These are phyloP conservation scores for Cucurbita moschata DNA, from an alignment of 306 rosid species.

Conservation along the genomic window DNA sequence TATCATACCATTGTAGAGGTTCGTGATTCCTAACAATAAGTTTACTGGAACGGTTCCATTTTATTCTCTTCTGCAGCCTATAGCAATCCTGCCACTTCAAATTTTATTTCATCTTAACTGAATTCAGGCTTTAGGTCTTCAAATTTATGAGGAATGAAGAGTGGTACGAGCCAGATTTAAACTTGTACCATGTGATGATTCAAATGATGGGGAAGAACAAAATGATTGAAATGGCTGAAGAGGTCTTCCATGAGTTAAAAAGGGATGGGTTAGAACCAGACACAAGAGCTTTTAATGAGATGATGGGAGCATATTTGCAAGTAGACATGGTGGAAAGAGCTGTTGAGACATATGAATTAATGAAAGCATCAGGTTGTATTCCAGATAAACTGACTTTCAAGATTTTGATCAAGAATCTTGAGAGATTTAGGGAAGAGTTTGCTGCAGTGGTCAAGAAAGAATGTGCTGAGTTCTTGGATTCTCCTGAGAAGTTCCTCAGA, in stretches of 20 bases:
- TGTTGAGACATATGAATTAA: slow-evolving; percentile 28
- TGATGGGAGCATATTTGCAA: slow-evolving; percentile 60
- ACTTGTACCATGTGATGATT: slow-evolving; percentile 48
- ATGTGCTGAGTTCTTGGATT: slow-evolving; percentile 28
- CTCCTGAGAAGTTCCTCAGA: slow-evolving; percentile 25
- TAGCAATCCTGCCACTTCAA: not conserved
- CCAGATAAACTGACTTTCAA: slow-evolving; percentile 57
- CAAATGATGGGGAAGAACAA: slow-evolving; percentile 42
- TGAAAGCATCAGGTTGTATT: slow-evolving; percentile 46
- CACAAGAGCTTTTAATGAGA: slow-evolving; percentile 46
- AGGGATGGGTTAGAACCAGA: slow-evolving; percentile 39
- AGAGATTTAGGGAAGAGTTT: slow-evolving; percentile 30
- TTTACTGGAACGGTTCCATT: not conserved
- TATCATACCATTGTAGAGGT: too few relatives aligned
- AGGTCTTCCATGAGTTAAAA: slow-evolving; percentile 23
- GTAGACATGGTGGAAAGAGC: slow-evolving; percentile 42
- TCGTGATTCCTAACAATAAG: too few relatives aligned
- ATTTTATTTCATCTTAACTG: slow-evolving; percentile 4
- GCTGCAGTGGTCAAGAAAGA: slow-evolving; percentile 36
- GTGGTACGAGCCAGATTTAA: slow-evolving; percentile 26
- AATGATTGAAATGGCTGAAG: slow-evolving; percentile 40
- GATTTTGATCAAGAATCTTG: slow-evolving; percentile 38
- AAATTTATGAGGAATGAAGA: slow-evolving; percentile 32
- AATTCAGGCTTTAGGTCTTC: slow-evolving; percentile 44
- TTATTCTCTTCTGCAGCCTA: not conserved